Base-by-base conservation (phyloP, 2,329 filamentous ascomycete genomes). In the Trichophyton equinum region DNA sequence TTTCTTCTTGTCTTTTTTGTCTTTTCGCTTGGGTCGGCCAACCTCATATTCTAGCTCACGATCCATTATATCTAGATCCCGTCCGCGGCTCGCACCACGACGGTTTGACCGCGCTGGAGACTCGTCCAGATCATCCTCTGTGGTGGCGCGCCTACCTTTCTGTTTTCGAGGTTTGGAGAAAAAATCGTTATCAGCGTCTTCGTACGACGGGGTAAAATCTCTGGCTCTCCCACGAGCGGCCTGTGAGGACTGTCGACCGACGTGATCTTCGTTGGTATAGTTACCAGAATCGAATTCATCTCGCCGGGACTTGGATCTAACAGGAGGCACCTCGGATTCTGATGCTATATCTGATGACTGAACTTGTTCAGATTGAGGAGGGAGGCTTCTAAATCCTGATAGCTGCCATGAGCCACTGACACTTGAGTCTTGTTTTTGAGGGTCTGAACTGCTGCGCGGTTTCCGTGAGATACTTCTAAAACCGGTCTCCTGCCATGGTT, bases 1-100 rank as follows among this genome's bases (percentile, higher is more conserved):
- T 71, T 71, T 75, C 71, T 62, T 71, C 66, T 55, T 72, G 67
- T 61, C 76, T 62, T 76, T 38, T 13, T 38, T 38, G 33, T 38
- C 75, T 65, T 77, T 78, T 49, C 69, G 66, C 46, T 76, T 70
- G 18, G 61, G 60, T 20, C 56, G 51, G 42, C 40, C 55, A 36
- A 44, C 47, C 44, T 38, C 47, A 44, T 53, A 40, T 33, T 55
- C 49, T 47, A 63, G 61, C 5, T 59, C 64, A 6, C 40, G 27
- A 27, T 53, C 47, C 20, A 25, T n/a, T 51, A 13, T 9, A 6
- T 53, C 51, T 55, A 9, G 6, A 8, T 59, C 57, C 11, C 62
- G 44, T n/a, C 57, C 60, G 18, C 6, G 27, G 6, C 33, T 36
- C 51, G 46, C 8, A 22, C 9, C 33, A 9, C 13, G 51, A 11